Evolutionary conservation across 805 yeast species (phyloP).

Genomic region (Debaryomyces castellii): DNA sequence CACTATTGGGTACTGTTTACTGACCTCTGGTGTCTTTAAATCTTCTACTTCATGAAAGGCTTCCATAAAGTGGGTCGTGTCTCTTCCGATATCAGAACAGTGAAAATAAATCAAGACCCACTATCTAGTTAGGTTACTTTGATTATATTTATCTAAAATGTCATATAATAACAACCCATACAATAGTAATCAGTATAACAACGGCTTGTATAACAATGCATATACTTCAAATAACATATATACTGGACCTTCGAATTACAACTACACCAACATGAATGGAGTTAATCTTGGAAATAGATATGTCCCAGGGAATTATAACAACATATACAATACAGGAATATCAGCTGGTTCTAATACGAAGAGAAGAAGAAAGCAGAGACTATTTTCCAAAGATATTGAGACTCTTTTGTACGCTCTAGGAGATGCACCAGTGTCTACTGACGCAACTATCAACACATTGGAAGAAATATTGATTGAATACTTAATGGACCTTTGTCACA

Average conservation of each 20-base stretch:
- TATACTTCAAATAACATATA: not conserved
- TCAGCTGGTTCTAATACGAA: slow-evolving; percentile 11
- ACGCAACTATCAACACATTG: slow-evolving; percentile 35
- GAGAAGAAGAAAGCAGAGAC: slow-evolving; percentile 32
- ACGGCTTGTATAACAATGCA: not conserved
- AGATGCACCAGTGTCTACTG: slow-evolving; percentile 40
- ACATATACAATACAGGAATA: not conserved
- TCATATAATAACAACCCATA: not conserved
- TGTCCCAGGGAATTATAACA: not conserved
- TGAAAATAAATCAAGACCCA: no score
- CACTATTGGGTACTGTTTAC: no score
- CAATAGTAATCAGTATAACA: not conserved
- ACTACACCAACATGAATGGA: not conserved
- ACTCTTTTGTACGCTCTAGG: slow-evolving; percentile 41
- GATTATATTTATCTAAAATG: no score
- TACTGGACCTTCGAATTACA: not conserved
- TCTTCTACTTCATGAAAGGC: no score
- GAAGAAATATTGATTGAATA: slow-evolving; percentile 41
- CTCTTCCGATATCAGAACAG: slow-evolving; percentile 1
- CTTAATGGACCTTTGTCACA: slow-evolving; percentile 33
- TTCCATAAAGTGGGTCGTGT: not conserved
- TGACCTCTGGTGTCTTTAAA: no score
- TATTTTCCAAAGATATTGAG: slow-evolving; percentile 42
- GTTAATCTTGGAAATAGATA: not conserved
- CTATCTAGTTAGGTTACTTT: no score